Percentiles rank a stretch among this genome's conserved stretches.
phyloP scores from a whole-genome alignment of 371 early-diverging fungal genomes.

The Rhizopus arrhizus region DNA sequence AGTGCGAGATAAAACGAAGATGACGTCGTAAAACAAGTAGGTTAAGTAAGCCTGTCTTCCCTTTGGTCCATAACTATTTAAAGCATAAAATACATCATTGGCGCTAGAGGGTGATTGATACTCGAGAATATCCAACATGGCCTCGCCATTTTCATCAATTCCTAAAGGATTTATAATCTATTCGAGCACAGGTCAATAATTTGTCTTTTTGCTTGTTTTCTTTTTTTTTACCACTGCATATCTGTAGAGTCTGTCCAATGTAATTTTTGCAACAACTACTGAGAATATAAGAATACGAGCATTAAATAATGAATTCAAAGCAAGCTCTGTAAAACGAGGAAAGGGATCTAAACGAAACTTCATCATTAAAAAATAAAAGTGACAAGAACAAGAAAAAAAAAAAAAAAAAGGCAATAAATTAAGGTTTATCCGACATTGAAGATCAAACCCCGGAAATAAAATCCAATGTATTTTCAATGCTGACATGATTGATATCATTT shows the following conservation, averaged over 20 bases:
- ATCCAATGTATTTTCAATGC: too few species aligned
- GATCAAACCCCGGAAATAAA: too few species aligned
- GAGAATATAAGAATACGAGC: conserved; percentile 45
- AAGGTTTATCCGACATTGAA: too few species aligned
- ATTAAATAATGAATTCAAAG: conserved; percentile 35
- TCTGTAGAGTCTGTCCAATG: conserved; percentile 46
- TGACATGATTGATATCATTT: too few species aligned
- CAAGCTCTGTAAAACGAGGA: conserved; percentile 30
- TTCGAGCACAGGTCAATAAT: background rate
- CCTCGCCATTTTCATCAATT: conserved; percentile 31
- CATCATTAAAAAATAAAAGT: conserved; percentile 11
- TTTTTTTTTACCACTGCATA: conserved; percentile 39
- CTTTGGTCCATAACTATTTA: conserved; percentile 43
- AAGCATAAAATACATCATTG: conserved; percentile 33
- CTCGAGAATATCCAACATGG: conserved; percentile 49
- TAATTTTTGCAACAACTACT: conserved; percentile 44
- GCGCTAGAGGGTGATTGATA: conserved; percentile 40
- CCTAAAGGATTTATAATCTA: conserved; percentile 49
- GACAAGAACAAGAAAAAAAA: background rate
- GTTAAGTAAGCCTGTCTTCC: conserved; percentile 47
- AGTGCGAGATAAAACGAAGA: conserved; percentile 41
- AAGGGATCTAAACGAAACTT: conserved; percentile 44
- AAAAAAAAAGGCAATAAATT: background rate
- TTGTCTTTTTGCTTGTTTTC: too few species aligned
- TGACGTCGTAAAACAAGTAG: conserved; percentile 37